Conservation (phyloP, 768 basidiomycete genomes). For the Melanogaster broomeanus region DNA sequence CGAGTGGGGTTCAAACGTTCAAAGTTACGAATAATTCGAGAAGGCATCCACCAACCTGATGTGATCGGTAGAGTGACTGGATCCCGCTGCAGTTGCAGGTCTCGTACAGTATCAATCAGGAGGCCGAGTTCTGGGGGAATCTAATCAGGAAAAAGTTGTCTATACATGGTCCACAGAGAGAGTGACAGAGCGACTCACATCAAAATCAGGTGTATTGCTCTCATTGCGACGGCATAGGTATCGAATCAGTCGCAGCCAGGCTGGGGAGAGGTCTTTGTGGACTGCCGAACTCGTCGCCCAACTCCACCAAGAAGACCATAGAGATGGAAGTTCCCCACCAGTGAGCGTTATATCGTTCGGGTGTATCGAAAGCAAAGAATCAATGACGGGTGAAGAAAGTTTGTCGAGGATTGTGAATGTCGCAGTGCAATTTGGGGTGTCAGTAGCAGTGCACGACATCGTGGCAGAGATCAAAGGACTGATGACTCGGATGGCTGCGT, state of each 20-base stretch:
- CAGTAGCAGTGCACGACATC: background rate
- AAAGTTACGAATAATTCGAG: background rate
- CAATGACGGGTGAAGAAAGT: slow-evolving; percentile 22
- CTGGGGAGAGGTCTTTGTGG: slow-evolving; percentile 16
- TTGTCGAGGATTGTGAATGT: slow-evolving; percentile 14
- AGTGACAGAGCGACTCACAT: slow-evolving; percentile 15
- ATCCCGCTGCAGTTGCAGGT: slow-evolving; percentile 27
- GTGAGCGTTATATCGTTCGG: slow-evolving; percentile 45
- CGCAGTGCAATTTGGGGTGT: background rate
- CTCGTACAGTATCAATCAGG: slow-evolving; percentile 24
- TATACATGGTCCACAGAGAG: background rate
- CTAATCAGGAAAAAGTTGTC: slow-evolving; percentile 8
- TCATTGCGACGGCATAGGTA: slow-evolving; percentile 19
- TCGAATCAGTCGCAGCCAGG: slow-evolving; percentile 26
- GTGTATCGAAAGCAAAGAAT: slow-evolving; percentile 44
- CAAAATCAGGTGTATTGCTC: slow-evolving; percentile 1
- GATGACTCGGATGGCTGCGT: no score
- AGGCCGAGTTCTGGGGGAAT: slow-evolving; percentile 24
- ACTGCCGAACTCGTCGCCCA: slow-evolving; percentile 28
- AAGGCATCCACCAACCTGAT: slow-evolving; percentile 15
- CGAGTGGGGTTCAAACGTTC: background rate
- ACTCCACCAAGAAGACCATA: slow-evolving; percentile 39
- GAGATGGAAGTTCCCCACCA: slow-evolving; percentile 18
- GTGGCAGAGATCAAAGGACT: background rate
- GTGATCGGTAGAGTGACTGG: slow-evolving; percentile 5